Evolutionary conservation across 805 yeast species (phyloP), one percentile per base, ranked within the genome.

Genomic region (Cyberlindnera bimundalis): DNA sequence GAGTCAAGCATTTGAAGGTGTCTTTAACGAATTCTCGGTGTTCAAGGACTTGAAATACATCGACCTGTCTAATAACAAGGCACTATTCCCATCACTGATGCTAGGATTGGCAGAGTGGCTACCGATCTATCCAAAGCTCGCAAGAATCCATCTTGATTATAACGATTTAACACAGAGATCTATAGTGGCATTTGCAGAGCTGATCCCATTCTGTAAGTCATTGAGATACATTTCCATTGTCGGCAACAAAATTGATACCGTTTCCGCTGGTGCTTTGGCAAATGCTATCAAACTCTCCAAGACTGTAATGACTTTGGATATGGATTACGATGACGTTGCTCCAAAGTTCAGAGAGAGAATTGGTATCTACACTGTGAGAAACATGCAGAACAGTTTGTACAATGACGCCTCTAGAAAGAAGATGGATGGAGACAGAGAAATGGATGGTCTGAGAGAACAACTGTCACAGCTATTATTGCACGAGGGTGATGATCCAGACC

Each of bases 361-460:
- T 35, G 87, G 95, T 0, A 66, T 85, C 18, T 83, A 83, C 57
- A 79, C 91, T 10, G 80, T 90, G 79, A 76, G 81, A 54, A 90
- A 90, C 60, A 79, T 88, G 79, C 90, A 83, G 51, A 59, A 65
- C 17, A 38, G 60, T 81, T 23, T 52, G 58, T 29, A 53, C 46
- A 14, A 50, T 52, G 6, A 48, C 44, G 8, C 38, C 37, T 11
- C 34, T 14, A 26, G 23, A 12, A 18, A 27, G 12, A 38, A 12
- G 6, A 25, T 10, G 3, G 47, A 32, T 6, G 33, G 21, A 25
- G 36, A 64, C 2, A 7, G 25, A 37, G 85, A 79, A 39, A 62
- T 82, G 36, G 69, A 75, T 49, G 72, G 79, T 3, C 77, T 86
- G 3, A 87, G 81, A 50, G 74, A 77, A 35, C 67, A 66, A 44